Base-by-base conservation (phyloP, 1,284 basidiomycete genomes). In the Boletus semigastroideus region DNA sequence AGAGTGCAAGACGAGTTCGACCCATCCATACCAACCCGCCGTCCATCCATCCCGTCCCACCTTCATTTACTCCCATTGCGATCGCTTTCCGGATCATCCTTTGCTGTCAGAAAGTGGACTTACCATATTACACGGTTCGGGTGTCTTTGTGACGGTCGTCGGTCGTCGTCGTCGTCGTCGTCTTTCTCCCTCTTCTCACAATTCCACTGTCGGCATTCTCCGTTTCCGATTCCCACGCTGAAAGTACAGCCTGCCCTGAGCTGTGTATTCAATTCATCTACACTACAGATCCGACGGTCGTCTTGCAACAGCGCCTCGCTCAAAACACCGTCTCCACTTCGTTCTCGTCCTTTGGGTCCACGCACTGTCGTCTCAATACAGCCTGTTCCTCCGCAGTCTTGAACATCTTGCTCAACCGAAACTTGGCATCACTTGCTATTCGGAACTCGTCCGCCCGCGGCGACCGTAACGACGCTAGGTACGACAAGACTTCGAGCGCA, bases 381-480 rank as follows among this genome's bases (percentile, higher is more conserved):
- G 39, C 71, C 34, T 79, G 71, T 59, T 87, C 83, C 34, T 72
- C 73, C 3, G 65, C 57, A 1, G 74, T 62, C 68, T 81, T 84
- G 74, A 89, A 90, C 22, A 82, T 68, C 7, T 84, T 87, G 19
- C 89, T 83, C 20, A 83, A 66, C 43, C 72, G 69, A 67, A 88
- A 90, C 52, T 67, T 77, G 12, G 51, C 57, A 46, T 80, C 75
- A 52, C 82, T 84, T 3, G 71, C 72, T 41, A 66, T 59, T 17
- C 80, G 73, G 72, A 87, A 88, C 58, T 86, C 84, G 13, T 83
- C 80, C 3, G 65, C 66, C 8, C 82, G 75, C 1, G 74, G 53
- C 0, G 87, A 87, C 46, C 74, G 66, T 40, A 84, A 64, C 2
- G 71, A 64, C 22, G 59, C 58, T 39, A 91, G 63, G 67, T 83